Conservation (phyloP, 2,329 filamentous ascomycete genomes). For the Metarhizium album region DNA sequence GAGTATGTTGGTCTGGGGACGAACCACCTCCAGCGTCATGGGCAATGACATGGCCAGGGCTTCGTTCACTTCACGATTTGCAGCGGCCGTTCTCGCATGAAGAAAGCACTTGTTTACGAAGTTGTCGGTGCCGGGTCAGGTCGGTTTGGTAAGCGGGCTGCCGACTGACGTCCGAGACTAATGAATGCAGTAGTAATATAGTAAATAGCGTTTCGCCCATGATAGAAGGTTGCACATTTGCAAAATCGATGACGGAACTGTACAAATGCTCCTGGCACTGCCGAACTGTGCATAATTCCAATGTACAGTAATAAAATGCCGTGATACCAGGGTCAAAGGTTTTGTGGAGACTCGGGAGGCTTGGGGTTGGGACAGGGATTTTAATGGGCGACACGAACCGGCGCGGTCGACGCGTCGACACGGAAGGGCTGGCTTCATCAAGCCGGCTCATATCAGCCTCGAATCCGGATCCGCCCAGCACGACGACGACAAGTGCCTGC, state of each 20-base stretch:
- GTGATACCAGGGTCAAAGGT: too few species aligned
- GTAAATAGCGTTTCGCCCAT: slow-evolving; percentile 10
- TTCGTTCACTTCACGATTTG: not conserved
- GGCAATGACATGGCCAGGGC: slow-evolving; percentile 7
- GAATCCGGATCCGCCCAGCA: not conserved
- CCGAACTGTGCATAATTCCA: too few species aligned
- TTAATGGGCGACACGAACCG: not conserved
- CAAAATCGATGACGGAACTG: too few species aligned
- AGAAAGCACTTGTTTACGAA: not conserved
- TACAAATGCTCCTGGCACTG: too few species aligned
- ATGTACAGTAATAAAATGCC: too few species aligned
- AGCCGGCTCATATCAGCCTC: not conserved
- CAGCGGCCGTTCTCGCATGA: not conserved
- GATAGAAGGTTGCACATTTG: not conserved
- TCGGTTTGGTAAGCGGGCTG: too few species aligned
- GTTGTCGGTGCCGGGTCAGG: not conserved
- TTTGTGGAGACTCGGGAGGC: not conserved
- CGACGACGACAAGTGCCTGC: not conserved
- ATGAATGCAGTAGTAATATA: not conserved
- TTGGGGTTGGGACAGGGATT: not conserved
- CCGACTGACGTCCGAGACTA: not conserved
- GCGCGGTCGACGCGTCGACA: slow-evolving; percentile 3
- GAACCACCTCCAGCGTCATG: slow-evolving; percentile 23
- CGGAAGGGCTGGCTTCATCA: not conserved
- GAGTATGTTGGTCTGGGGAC: slow-evolving; percentile 44